Evolutionary conservation across 495 filamentous ascomycete genomes (phyloP).

Genomic region (Emericellopsis terricola): DNA sequence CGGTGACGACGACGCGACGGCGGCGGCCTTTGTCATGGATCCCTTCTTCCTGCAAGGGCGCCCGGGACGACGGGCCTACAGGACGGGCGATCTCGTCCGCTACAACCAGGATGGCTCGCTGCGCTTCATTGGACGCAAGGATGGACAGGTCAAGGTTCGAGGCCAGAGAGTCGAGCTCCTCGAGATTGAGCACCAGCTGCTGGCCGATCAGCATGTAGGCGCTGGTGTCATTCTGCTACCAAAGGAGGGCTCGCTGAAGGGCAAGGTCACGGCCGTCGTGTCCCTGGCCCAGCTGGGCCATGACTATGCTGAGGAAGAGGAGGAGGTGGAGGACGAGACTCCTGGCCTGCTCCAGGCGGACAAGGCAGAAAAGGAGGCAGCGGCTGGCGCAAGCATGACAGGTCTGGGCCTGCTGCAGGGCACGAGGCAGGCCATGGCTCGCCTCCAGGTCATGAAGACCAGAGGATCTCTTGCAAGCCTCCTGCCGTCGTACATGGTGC

Average conservation of each 20-base stretch:
- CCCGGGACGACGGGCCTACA: slow-evolving; percentile 3
- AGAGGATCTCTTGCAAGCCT: slow-evolving; percentile 5
- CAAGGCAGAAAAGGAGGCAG: too few species aligned
- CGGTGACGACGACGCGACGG: slow-evolving; percentile 4
- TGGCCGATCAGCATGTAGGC: too few species aligned
- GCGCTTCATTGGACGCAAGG: slow-evolving; percentile 1
- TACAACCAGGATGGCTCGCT: slow-evolving; percentile 14
- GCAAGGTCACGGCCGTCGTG: too few species aligned
- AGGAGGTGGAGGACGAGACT: not conserved
- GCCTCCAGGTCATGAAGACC: too few species aligned
- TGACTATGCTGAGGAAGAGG: too few species aligned
- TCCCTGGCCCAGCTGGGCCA: too few species aligned
- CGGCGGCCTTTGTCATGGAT: slow-evolving; percentile 3
- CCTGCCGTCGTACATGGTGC: slow-evolving; percentile 1
- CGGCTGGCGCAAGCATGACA: too few species aligned
- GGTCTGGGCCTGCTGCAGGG: too few species aligned
- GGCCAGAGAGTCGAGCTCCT: slow-evolving; percentile 1
- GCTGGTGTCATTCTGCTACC: too few species aligned
- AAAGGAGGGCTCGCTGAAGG: too few species aligned
- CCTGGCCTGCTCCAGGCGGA: too few species aligned
- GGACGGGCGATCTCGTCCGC: slow-evolving; percentile 1
- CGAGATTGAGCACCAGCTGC: slow-evolving; percentile 1
- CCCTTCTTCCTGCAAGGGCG: slow-evolving; percentile 19
- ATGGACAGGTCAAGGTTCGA: slow-evolving; percentile 1
- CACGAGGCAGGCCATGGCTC: too few species aligned